phyloP scores from a whole-genome alignment of 2,329 filamentous ascomycete genomes.

The Penicillium olsonii region DNA sequence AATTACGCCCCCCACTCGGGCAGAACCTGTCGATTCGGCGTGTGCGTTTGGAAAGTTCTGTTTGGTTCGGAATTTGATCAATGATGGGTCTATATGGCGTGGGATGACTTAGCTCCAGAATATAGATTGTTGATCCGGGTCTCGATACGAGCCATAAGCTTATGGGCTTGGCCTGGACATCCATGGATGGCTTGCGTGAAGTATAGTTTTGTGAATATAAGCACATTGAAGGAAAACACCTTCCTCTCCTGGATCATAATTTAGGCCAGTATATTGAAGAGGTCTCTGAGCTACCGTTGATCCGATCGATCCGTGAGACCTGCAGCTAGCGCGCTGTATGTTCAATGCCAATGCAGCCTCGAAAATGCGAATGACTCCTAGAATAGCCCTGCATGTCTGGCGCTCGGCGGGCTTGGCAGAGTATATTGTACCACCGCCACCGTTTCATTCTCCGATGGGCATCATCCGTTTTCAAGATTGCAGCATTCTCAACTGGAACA shows the following conservation, averaged over 20 bases:
- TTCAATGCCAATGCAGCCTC: neutral
- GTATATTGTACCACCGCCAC: neutral
- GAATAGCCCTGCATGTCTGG: neutral
- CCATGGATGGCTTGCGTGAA: neutral
- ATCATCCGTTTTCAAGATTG: neutral
- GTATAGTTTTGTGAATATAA: neutral
- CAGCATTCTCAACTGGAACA: neutral
- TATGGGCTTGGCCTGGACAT: neutral
- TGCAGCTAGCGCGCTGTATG: neutral
- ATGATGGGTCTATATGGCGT: neutral
- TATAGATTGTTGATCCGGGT: neutral
- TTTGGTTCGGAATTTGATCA: neutral
- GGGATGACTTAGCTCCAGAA: neutral
- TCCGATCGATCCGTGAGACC: conserved; percentile 10
- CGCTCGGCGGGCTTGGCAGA: conserved; percentile 1
- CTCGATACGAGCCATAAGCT: conserved; percentile 2
- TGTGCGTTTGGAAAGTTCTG: neutral
- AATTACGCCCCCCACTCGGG: neutral
- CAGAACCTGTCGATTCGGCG: neutral
- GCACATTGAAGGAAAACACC: neutral
- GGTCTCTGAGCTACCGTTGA: conserved; percentile 4
- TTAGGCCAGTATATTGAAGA: neutral
- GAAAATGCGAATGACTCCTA: neutral
- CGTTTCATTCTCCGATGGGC: neutral
- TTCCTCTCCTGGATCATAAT: conserved; percentile 1